Evolutionary conservation across 106 monocot genomes (phyloP), one percentile per base, ranked within the genome.

Genomic region (Dendrobium chrysotoxum): DNA sequence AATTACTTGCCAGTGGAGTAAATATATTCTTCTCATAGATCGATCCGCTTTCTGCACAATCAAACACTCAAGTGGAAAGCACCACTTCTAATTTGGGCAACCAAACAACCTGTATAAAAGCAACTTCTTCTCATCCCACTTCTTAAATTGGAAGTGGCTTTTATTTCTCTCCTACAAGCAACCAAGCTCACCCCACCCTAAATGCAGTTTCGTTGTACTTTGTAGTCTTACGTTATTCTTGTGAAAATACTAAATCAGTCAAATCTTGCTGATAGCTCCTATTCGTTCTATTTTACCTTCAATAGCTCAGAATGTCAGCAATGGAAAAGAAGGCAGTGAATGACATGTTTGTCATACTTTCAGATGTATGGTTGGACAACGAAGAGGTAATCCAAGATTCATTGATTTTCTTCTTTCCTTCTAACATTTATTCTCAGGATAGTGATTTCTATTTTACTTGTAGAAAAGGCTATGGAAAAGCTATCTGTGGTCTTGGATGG

Each of bases 261-360:
- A 75, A 39, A 76, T 35, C 38, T 82, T 75, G 31, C 35, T 80
- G 18, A 76, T 53, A 26, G 21, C 25, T 76, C 5, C 42, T 71
- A 45, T 81, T 70, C 23, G 35, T 15, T 45, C 78, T n/a, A 57
- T 40, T 28, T 80, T 40, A 45, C 65, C 80, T 31, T 64, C 75
- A 80, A 78, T 76, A 99, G 99, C 79, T 88, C 76, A 89, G 95
- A 80, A 72, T 95, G 28, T 87, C 88, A 80, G 76, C 30, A 40
- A 68, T 93, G 67, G 98, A 99, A 76, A 93, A 99, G 87, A 95
- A 91, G 76, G 89, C 99, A 16, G 91, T 95, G 30, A 93, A 99
- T 87, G 95, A 99, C 73, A 99, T 95, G 99, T 99, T 99, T 90
- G 99, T 99, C 7, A 82, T 99, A 47, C 91, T 99, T 78, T 99